Evolutionary conservation across 352 stramenopile species (phyloP).

Genomic region (Phytophthora macrochlamydospora): DNA sequence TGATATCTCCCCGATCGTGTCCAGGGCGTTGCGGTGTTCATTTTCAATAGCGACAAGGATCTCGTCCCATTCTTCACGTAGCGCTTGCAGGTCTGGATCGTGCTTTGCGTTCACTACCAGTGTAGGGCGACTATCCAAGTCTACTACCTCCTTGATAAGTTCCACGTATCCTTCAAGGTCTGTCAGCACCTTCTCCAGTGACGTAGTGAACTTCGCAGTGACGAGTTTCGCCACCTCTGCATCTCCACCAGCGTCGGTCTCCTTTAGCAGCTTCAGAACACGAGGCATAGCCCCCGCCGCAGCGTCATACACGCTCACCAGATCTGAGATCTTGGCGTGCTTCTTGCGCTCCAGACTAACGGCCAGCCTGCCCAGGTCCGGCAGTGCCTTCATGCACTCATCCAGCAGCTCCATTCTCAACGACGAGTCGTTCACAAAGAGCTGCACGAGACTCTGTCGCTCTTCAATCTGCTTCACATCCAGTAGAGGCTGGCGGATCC

Average conservation of each 20-base stretch:
- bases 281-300: conserved; percentile 71
- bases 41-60: conserved; percentile 84
- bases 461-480: conserved; percentile 85
- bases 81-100: conserved; percentile 72
- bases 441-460: conserved; percentile 92
- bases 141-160: conserved; percentile 85
- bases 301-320: conserved; percentile 86
- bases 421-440: conserved; percentile 91
- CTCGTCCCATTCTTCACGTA: conserved; percentile 80
- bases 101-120: conserved; percentile 87
- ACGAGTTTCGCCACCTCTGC: conserved; percentile 41
- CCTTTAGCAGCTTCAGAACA: conserved; percentile 57
- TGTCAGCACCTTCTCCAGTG: conserved; percentile 60
- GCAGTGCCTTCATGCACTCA: conserved; percentile 87
- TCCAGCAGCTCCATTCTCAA: conserved; percentile 89
- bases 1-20: conserved; percentile 82
- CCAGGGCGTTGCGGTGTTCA: conserved; percentile 62
- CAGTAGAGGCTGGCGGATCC: conserved; percentile 96
- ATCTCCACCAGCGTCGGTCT: conserved; percentile 32
- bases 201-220: conserved; percentile 47
- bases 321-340: conserved; percentile 74
- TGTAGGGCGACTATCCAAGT: conserved; percentile 79
- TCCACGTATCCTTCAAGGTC: conserved; percentile 72
- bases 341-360: conserved; percentile 74
- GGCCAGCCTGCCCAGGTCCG: conserved; percentile 77